Base-by-base conservation (phyloP, 371 early-diverging fungal genomes). In the Mortierella sp. region DNA sequence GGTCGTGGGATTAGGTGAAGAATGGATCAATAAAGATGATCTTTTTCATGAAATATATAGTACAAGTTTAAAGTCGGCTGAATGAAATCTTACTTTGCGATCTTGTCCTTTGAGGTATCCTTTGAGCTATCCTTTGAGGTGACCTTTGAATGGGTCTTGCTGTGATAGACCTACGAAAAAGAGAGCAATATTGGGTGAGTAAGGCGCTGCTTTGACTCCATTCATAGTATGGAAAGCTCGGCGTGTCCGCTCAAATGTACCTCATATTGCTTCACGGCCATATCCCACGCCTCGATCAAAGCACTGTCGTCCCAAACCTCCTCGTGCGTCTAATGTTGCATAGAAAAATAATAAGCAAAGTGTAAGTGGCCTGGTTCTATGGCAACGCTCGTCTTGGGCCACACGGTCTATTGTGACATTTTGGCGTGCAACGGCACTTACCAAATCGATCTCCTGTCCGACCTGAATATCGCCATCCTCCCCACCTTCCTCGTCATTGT, bases 291-390 rank as follows among this genome's bases (percentile, higher is more conserved):
- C 59, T 90, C 89, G 59, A 93, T 91, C 83, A 93, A 76, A 5
- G 89, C 90, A 31, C 87, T 89, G 72, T 93, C 93, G 64, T 93
- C 93, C 93, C 93, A 93, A 6, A 89, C 88, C 54, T 91, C 92
- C 5, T 79, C 83, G 43, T 91, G 88, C 16, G 86, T 72, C 86
- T 85, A 75, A 24, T 9, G 26, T 24, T 8, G 26, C n/a, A 71
- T 24, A 43, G 61, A 1, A 3, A 26, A 14, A 5, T 16, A 24
- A 61, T 0, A 5, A 43, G 34, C 14, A 24, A 37, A 31, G 26
- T 2, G 26, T 73, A 24, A 34, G n/a, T 40, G 26, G 31, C 4
- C n/a, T 64, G 11, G 19, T 21, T 34, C 14, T 26, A 21, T 26
- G 54, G n/a, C 4, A 16, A 11, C 34, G 10, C 28, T 21, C 24